phyloP scores from a whole-genome alignment of 495 filamentous ascomycete genomes.

The Glarea lozoyensis region DNA sequence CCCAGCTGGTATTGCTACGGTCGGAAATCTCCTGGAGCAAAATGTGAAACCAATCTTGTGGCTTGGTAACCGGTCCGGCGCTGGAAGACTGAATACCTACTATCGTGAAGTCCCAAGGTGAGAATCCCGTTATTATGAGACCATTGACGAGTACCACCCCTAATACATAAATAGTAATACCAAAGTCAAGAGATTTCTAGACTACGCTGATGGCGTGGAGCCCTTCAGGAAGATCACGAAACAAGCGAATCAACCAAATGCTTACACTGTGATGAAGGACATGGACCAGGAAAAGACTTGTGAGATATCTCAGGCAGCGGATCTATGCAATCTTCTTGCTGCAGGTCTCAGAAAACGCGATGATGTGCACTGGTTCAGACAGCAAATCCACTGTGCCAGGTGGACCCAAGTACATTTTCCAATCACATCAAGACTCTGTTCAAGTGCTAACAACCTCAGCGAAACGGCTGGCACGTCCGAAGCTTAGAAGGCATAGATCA shows the following conservation, averaged over 20 bases:
- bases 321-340: slow-evolving; percentile 41
- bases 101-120: slow-evolving; percentile 51
- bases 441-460: too few species aligned
- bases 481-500: too few species aligned
- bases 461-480: too few species aligned
- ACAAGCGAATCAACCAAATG: slow-evolving; percentile 36
- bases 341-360: slow-evolving; percentile 34
- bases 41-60: slow-evolving; percentile 38
- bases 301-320: slow-evolving; percentile 42
- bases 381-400: too few species aligned
- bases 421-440: too few species aligned
- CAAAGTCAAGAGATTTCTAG: slow-evolving; percentile 44
- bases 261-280: slow-evolving; percentile 37
- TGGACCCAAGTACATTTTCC: too few species aligned
- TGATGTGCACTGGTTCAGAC: too few species aligned
- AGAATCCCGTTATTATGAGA: slow-evolving; percentile 8
- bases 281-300: slow-evolving; percentile 47
- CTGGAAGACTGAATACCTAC: slow-evolving; percentile 40
- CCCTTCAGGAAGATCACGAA: slow-evolving; percentile 40
- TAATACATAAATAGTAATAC: slow-evolving; percentile 26
- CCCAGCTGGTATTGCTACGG: slow-evolving; percentile 45
- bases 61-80: slow-evolving; percentile 45
- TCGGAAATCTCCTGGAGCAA: slow-evolving; percentile 48
- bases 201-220: slow-evolving; percentile 37
- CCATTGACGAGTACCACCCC: slow-evolving; percentile 9